These are phyloP conservation scores for Paramyrothecium roridum DNA, from an alignment of 2,329 filamentous ascomycete species.

Conservation along the genomic window DNA sequence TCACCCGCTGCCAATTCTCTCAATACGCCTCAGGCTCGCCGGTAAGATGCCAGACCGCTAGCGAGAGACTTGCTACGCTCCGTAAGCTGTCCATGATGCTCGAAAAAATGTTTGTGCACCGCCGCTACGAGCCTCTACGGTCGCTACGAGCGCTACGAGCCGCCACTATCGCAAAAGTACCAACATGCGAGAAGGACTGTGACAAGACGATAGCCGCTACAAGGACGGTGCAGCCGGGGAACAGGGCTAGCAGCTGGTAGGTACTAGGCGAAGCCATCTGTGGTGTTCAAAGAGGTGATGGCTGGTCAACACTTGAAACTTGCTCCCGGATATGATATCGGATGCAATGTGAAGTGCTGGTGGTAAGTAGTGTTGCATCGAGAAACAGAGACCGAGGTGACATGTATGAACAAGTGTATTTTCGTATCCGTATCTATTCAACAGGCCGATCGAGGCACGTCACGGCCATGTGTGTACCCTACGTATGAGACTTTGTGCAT, in stretches of 20 bases:
- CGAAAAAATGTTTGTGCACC: background rate
- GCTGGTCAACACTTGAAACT: background rate
- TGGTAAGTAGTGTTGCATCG: too few species aligned
- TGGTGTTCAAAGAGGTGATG: slow-evolving; percentile 5
- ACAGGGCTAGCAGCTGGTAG: background rate
- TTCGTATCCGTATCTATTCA: slow-evolving; percentile 5
- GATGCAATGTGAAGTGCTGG: too few species aligned
- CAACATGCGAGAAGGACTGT: too few species aligned
- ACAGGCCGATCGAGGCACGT: slow-evolving; percentile 7
- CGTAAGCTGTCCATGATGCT: background rate
- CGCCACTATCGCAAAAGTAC: too few species aligned
- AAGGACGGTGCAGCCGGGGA: background rate
- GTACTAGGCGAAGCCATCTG: slow-evolving; percentile 3
- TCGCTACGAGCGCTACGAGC: too few species aligned
- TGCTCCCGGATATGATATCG: too few species aligned
- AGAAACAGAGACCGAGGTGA: slow-evolving; percentile 7
- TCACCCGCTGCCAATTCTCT: background rate
- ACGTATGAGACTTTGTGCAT: slow-evolving; percentile 1
- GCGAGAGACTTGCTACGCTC: background rate
- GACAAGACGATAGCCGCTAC: too few species aligned
- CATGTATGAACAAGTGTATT: slow-evolving; percentile 6
- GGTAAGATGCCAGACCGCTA: background rate
- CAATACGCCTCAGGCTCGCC: background rate
- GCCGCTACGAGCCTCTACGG: too few species aligned
- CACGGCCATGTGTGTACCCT: slow-evolving; percentile 5